Conservation (phyloP, 176 grass and related monocot genomes). For the Oryza coarctata region DNA sequence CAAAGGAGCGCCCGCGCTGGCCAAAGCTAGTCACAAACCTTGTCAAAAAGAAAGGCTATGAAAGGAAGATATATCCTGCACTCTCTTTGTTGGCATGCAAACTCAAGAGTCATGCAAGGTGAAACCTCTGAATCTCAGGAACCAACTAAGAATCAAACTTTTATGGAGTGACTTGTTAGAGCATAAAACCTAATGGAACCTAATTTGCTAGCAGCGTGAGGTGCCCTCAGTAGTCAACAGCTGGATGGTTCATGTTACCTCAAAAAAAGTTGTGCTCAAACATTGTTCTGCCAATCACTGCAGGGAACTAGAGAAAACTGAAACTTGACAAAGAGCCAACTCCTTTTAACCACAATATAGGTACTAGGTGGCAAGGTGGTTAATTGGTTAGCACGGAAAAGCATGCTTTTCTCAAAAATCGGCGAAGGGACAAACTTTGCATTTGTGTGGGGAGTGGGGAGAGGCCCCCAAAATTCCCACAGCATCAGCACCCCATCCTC, state of each 20-base stretch:
- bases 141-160: conserved; percentile 8
- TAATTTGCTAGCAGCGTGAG: conserved; percentile 41
- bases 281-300: conserved; percentile 2
- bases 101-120: conserved; percentile 10
- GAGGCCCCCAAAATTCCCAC: conserved; percentile 38
- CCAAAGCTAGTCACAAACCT: conserved; percentile 19
- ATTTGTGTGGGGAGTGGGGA: conserved; percentile 26
- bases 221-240: conserved; percentile 15
- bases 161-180: conserved; percentile 12
- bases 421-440: conserved; percentile 48
- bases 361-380: conserved; percentile 25
- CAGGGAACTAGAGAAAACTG: conserved; percentile 31
- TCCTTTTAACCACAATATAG: conserved; percentile 6
- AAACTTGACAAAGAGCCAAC: conserved; percentile 31
- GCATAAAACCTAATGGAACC: conserved; percentile 33
- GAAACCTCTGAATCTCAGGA: conserved; percentile 2
- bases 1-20: too few species aligned
- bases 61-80: conserved; percentile 24
- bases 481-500: conserved; percentile 9
- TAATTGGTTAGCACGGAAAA: conserved; percentile 19
- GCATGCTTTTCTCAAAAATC: conserved; percentile 38
- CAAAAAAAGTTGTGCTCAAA: conserved; percentile 8
- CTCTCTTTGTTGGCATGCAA: conserved; percentile 8
- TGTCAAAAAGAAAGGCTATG: conserved; percentile 5
- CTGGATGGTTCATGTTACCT: conserved; percentile 16